A percentile compares a stretch with the other conserved stretches of the same genome.
phyloP scores from a whole-genome alignment of 2,329 filamentous ascomycete species.

The Paraconiothyrium sp. region DNA sequence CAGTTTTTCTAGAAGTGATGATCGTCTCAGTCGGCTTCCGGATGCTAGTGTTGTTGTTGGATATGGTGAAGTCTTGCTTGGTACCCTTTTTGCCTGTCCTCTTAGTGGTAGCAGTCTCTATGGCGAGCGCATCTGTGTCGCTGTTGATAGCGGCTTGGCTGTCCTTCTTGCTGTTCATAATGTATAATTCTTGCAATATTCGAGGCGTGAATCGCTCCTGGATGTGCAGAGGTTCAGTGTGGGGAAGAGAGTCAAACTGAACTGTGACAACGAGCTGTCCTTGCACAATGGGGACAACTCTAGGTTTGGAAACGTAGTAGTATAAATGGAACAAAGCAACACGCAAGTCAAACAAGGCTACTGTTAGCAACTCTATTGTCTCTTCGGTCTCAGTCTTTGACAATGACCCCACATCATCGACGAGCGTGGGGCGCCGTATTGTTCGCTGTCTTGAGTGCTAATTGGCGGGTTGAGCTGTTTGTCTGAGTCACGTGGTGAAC shows the following conservation, averaged over 20 bases:
- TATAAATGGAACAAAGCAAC: slow-evolving; percentile 8
- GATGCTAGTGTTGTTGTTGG: not conserved
- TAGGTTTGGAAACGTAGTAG: not conserved
- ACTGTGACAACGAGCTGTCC: not conserved
- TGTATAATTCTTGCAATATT: not conserved
- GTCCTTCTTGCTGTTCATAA: slow-evolving; percentile 9
- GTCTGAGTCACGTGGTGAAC: not conserved
- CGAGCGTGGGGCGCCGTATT: not conserved
- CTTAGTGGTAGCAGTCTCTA: not conserved
- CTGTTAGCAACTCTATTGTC: slow-evolving; percentile 4
- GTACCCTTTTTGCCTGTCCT: slow-evolving; percentile 5
- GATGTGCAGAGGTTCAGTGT: not conserved
- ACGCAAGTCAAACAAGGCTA: slow-evolving; percentile 5
- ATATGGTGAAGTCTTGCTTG: slow-evolving; percentile 3
- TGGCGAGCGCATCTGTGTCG: not conserved
- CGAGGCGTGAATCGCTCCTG: not conserved
- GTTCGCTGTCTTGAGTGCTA: not conserved
- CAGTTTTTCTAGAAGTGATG: too few relatives aligned
- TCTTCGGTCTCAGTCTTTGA: not conserved
- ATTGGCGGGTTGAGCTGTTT: not conserved
- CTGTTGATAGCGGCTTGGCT: slow-evolving; percentile 18
- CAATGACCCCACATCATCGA: not conserved
- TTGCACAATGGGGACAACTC: not conserved
- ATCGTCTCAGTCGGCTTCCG: not conserved
- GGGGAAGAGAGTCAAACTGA: not conserved